Percentiles rank a stretch among this genome's conserved stretches.
Conservation (phyloP, 768 basidiomycete genomes). For the Tylopilus felleus region DNA sequence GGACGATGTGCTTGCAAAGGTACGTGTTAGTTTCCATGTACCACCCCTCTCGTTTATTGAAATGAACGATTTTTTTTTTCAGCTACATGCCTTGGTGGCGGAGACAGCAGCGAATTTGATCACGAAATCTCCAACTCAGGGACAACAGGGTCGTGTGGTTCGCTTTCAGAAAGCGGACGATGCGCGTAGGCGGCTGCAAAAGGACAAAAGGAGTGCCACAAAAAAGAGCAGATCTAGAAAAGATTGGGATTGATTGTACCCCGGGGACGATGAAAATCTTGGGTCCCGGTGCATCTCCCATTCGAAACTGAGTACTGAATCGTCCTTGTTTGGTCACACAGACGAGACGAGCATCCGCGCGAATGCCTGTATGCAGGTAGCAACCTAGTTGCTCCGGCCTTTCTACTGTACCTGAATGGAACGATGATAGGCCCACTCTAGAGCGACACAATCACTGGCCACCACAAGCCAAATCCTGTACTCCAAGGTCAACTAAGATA, state of each 20-base stretch:
- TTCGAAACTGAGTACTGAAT: too few relatives aligned
- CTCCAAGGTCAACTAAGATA: too few relatives aligned
- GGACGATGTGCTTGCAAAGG: conserved; percentile 69
- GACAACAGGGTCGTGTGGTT: conserved; percentile 27
- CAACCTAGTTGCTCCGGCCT: too few relatives aligned
- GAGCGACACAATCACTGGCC: too few relatives aligned
- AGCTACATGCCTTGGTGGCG: conserved; percentile 29
- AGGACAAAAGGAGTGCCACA: conserved; percentile 22
- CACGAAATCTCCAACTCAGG: conserved; percentile 17
- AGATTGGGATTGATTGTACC: conserved; percentile 22
- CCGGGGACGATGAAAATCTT: neutral
- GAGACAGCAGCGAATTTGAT: conserved; percentile 24
- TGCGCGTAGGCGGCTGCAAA: conserved; percentile 24
- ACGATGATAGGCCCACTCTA: too few relatives aligned
- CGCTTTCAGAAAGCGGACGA: conserved; percentile 20
- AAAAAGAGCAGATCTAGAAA: conserved; percentile 29
- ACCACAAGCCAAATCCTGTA: too few relatives aligned
- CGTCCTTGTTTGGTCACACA: too few relatives aligned
- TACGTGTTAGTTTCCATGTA: conserved; percentile 14
- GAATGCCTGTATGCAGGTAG: too few relatives aligned
- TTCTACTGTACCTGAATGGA: too few relatives aligned
- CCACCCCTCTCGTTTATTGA: neutral
- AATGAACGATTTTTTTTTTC: neutral
- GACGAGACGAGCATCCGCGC: too few relatives aligned
- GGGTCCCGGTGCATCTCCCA: neutral